A percentile compares a stretch with the other conserved stretches of the same genome.
Evolutionary conservation across 2,329 filamentous ascomycete species (phyloP).

Genomic region (Bimuria novae-zelandiae): DNA sequence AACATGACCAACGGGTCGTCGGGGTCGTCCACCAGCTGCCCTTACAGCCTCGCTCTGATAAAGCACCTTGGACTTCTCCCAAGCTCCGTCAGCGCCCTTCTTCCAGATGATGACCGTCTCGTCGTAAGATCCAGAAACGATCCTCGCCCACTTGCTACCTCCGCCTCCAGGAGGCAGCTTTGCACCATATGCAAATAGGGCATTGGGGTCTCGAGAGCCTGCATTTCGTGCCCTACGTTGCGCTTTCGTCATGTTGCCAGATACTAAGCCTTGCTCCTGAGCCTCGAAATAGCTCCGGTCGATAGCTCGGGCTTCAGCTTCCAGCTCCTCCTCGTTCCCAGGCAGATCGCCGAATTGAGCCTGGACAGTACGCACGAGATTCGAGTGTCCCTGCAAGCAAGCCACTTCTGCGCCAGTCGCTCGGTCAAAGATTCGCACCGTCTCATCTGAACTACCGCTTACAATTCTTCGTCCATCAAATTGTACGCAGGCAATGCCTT

Average conservation of each 20-base stretch:
- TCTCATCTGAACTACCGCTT: conserved; percentile 93
- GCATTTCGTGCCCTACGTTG: conserved; percentile 60
- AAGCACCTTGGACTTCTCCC: conserved; percentile 77
- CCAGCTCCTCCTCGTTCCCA: conserved; percentile 76
- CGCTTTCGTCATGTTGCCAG: conserved; percentile 35
- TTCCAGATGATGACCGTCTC: conserved; percentile 96
- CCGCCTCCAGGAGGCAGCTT: conserved; percentile 90
- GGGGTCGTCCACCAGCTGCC: conserved; percentile 52
- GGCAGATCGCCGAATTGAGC: conserved; percentile 90
- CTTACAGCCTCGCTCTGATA: conserved; percentile 70
- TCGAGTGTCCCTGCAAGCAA: conserved; percentile 78
- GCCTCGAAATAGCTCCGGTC: conserved; percentile 74
- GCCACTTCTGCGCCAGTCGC: conserved; percentile 86
- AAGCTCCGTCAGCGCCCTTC: conserved; percentile 80
- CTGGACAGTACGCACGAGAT: conserved; percentile 91
- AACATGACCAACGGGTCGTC: conserved; percentile 27
- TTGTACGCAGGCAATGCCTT: conserved; percentile 97
- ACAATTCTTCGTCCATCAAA: conserved; percentile 93
- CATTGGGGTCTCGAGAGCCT: conserved; percentile 73
- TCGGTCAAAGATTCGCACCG: conserved; percentile 92
- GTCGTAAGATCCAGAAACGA: conserved; percentile 96
- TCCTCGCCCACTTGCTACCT: conserved; percentile 86
- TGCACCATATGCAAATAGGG: conserved; percentile 79
- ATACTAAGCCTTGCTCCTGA: conserved; percentile 51
- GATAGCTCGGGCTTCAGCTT: conserved; percentile 70